Evolutionary conservation across 805 yeast species (phyloP).

Genomic region (Pichia thaimueangensis): DNA sequence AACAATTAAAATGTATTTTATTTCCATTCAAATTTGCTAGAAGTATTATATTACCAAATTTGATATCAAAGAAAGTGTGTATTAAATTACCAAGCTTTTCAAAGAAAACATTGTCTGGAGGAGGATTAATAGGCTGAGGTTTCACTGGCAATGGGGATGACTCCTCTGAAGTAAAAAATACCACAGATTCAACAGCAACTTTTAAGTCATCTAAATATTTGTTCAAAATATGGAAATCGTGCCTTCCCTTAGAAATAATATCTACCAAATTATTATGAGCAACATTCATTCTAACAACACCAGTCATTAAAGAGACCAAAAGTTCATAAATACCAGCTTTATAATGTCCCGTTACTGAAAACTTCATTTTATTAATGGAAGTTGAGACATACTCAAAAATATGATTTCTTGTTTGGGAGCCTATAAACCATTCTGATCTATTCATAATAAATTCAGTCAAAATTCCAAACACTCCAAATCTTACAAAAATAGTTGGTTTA

Average conservation of each 20-base stretch:
- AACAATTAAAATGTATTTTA: constrained; percentile 16
- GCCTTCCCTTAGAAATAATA: constrained; percentile 5
- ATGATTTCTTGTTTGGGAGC: constrained; percentile 6
- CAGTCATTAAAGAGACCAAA: neutral
- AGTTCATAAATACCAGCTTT: neutral
- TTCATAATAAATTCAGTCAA: constrained; percentile 5
- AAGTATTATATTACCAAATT: constrained; percentile 5
- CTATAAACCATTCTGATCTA: constrained; percentile 4
- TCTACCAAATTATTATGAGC: constrained; percentile 11
- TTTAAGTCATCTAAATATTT: constrained; percentile 2
- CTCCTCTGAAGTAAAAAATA: neutral
- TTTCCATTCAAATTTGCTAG: constrained; percentile 9
- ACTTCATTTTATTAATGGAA: constrained; percentile 9
- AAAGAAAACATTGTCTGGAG: neutral
- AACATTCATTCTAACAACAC: constrained; percentile 10
- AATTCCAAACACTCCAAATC: constrained; percentile 7
- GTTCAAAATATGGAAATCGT: constrained; percentile 2
- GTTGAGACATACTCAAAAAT: constrained; percentile 6
- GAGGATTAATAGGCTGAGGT: neutral
- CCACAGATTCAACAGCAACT: neutral
- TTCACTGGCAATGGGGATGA: no score
- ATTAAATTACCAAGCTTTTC: neutral
- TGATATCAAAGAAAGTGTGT: constrained; percentile 6
- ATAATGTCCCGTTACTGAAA: neutral
- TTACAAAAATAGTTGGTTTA: constrained; percentile 5